Conservation (phyloP, 2,329 filamentous ascomycete genomes). For the Aquanectria penicillioides region DNA sequence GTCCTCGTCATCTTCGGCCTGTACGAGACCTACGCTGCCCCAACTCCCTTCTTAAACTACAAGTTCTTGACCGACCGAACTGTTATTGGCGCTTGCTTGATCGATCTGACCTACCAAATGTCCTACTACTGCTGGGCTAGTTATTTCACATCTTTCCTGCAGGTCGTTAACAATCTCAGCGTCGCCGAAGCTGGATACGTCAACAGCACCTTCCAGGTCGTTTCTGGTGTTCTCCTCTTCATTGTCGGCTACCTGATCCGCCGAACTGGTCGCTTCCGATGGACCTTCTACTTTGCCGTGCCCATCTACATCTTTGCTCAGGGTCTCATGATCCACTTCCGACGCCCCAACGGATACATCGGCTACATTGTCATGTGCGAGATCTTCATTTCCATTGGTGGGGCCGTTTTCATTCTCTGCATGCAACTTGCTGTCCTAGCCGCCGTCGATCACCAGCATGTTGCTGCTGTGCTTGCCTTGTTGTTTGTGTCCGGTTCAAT, state of each 20-base stretch:
- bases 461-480: slow-evolving; percentile 60
- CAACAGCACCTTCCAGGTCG: slow-evolving; percentile 60
- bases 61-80: slow-evolving; percentile 61
- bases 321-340: slow-evolving; percentile 51
- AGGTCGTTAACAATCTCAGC: slow-evolving; percentile 58
- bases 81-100: slow-evolving; percentile 60
- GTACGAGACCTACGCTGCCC: slow-evolving; percentile 68
- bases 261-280: slow-evolving; percentile 59
- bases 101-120: slow-evolving; percentile 56
- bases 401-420: slow-evolving; percentile 63
- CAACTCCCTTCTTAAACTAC: slow-evolving; percentile 65
- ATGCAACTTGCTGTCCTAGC: slow-evolving; percentile 69
- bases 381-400: slow-evolving; percentile 63
- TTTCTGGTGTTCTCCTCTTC: slow-evolving; percentile 60
- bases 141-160: slow-evolving; percentile 66
- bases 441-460: slow-evolving; percentile 62
- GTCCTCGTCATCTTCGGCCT: slow-evolving; percentile 65
- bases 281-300: slow-evolving; percentile 53
- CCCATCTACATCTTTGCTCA: slow-evolving; percentile 66
- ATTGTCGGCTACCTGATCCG: slow-evolving; percentile 59
- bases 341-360: slow-evolving; percentile 51
- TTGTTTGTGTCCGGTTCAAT: slow-evolving; percentile 56
- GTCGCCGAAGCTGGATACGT: slow-evolving; percentile 59
- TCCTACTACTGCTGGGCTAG: slow-evolving; percentile 63
- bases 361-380: slow-evolving; percentile 63